phyloP scores from a whole-genome alignment of 768 basidiomycete species.

The Suillus weaverae region DNA sequence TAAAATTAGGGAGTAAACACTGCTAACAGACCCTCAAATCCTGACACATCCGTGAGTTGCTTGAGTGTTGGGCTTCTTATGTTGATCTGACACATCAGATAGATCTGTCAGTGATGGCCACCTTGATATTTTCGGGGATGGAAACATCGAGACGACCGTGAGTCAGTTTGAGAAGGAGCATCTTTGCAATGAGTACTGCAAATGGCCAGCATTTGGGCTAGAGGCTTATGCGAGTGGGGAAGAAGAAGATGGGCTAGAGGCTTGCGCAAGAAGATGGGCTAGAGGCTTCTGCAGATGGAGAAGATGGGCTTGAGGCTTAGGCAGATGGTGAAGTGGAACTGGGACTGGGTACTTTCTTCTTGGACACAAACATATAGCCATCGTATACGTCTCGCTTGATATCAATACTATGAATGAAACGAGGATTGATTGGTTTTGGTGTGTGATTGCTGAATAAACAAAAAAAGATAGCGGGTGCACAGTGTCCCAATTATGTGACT shows the following conservation, averaged over 20 bases:
- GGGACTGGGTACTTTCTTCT: not conserved
- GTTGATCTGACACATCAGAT: not conserved
- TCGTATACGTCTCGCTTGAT: too few relatives aligned
- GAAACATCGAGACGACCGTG: conserved; percentile 12
- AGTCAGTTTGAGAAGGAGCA: conserved; percentile 7
- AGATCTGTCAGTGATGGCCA: not conserved
- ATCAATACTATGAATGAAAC: too few relatives aligned
- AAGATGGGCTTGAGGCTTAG: too few relatives aligned
- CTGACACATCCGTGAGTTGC: not conserved
- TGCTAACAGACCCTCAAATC: not conserved
- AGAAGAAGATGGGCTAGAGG: too few relatives aligned
- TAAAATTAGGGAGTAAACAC: not conserved
- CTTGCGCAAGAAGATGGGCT: too few relatives aligned
- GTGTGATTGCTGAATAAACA: too few relatives aligned
- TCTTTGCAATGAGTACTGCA: conserved; percentile 13
- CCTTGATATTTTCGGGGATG: conserved; percentile 8
- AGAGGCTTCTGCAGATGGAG: too few relatives aligned
- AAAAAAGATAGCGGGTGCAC: not conserved
- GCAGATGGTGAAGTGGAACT: not conserved
- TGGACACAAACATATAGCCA: not conserved
- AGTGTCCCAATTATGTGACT: not conserved
- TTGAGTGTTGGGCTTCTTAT: not conserved
- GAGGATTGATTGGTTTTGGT: too few relatives aligned
- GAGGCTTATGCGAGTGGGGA: not conserved
- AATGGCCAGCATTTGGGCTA: conserved; percentile 13